Conservation (phyloP, 2,329 filamentous ascomycete species). For the Paecilomyces sp. region DNA sequence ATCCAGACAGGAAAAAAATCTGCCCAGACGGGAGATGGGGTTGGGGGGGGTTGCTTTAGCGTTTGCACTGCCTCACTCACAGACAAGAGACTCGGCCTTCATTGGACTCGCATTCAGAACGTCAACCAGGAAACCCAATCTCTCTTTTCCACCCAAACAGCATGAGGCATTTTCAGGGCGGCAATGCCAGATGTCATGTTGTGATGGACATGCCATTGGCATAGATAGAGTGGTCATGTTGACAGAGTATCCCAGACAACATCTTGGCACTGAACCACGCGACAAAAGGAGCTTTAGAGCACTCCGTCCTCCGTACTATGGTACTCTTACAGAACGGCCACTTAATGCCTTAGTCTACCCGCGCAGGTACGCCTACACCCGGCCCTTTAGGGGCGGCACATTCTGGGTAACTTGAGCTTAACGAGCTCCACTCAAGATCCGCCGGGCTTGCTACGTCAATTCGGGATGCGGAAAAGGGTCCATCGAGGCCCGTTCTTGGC, state of each 20-base stretch:
- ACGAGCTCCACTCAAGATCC: background rate
- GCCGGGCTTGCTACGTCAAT: background rate
- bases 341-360: background rate
- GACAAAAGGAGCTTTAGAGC: background rate
- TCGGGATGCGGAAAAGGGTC: background rate
- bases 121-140: background rate
- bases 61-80: conserved; percentile 25
- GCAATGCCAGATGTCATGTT: background rate
- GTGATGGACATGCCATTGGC: background rate
- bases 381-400: background rate
- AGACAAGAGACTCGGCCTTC: background rate
- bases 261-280: background rate
- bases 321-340: background rate
- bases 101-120: background rate
- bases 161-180: conserved; percentile 1
- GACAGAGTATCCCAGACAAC: background rate
- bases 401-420: background rate
- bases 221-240: background rate
- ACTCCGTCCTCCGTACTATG: too few species aligned
- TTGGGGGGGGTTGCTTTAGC: conserved; percentile 3
- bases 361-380: background rate
- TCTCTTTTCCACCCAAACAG: background rate
- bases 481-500: background rate
- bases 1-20: background rate
- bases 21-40: background rate